These are phyloP conservation scores for Hydrangea macrophylla DNA, from an alignment of 148 eudicot genomes.

Conservation along the genomic window DNA sequence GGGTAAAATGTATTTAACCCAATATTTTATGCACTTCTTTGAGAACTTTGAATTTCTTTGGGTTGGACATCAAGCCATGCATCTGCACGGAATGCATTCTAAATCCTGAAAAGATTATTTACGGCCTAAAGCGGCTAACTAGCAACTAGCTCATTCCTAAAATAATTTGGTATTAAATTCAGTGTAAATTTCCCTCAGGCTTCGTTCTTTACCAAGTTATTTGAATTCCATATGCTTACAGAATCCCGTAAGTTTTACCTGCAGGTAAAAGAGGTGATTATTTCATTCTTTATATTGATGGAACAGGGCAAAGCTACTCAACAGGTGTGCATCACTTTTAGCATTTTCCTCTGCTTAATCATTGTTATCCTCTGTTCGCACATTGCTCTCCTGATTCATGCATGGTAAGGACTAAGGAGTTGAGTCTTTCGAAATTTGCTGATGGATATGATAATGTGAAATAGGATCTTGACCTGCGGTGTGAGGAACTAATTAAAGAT, in stretches of 20 bases:
- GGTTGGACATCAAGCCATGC: no score
- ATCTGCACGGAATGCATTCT: no score
- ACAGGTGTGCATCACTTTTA: constrained; percentile 44
- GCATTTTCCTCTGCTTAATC: background rate
- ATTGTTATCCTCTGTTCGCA: background rate
- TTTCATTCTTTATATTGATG: constrained; percentile 85
- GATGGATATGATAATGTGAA: constrained; percentile 14
- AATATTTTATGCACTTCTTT: no score
- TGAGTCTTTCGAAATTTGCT: background rate
- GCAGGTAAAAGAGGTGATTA: constrained; percentile 93
- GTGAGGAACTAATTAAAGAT: constrained; percentile 82
- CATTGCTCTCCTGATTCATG: background rate
- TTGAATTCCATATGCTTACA: background rate
- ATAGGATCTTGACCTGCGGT: constrained; percentile 83
- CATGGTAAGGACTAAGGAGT: background rate
- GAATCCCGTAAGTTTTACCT: constrained; percentile 10
- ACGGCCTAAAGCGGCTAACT: no score
- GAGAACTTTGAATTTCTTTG: no score
- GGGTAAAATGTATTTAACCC: no score
- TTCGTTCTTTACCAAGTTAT: no score
- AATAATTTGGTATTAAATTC: no score
- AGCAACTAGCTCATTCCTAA: no score
- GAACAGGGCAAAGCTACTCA: constrained; percentile 89
- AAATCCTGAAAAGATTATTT: no score
- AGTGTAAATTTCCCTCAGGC: no score